These are phyloP conservation scores for Aspergillus piperis DNA, from an alignment of 2,329 filamentous ascomycete genomes.

Conservation along the genomic window DNA sequence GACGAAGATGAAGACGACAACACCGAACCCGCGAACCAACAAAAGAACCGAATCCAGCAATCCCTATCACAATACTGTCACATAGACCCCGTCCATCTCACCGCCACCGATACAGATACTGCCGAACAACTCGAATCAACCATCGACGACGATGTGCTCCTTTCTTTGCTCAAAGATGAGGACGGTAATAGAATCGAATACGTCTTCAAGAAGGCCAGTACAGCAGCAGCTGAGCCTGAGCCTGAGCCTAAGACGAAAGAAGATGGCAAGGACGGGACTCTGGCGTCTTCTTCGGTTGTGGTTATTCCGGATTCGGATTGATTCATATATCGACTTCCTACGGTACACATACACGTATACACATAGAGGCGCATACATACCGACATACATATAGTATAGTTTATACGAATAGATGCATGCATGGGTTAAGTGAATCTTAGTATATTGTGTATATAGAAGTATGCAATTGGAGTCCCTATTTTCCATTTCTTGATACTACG, in stretches of 20 bases:
- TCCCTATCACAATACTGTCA: constrained; percentile 48
- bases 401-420: too few species aligned
- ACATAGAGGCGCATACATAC: not conserved
- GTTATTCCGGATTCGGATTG: not conserved
- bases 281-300: not conserved
- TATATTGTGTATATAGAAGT: too few species aligned
- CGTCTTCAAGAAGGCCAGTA: constrained; percentile 41
- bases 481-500: too few species aligned
- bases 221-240: constrained; percentile 17
- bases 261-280: constrained; percentile 1
- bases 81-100: constrained; percentile 41
- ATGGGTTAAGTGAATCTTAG: too few species aligned
- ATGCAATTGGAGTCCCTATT: too few species aligned
- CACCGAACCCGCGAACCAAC: constrained; percentile 16
- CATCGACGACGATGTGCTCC: constrained; percentile 37
- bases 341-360: not conserved
- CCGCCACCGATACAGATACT: constrained; percentile 8
- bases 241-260: too few species aligned
- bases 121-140: constrained; percentile 24
- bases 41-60: constrained; percentile 43
- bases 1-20: not conserved
- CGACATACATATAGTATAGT: not conserved
- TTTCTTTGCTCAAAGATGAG: constrained; percentile 40
- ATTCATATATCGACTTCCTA: not conserved
- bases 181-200: constrained; percentile 39